phyloP scores from a whole-genome alignment of 306 rosid species.

The Quercus ilex region DNA sequence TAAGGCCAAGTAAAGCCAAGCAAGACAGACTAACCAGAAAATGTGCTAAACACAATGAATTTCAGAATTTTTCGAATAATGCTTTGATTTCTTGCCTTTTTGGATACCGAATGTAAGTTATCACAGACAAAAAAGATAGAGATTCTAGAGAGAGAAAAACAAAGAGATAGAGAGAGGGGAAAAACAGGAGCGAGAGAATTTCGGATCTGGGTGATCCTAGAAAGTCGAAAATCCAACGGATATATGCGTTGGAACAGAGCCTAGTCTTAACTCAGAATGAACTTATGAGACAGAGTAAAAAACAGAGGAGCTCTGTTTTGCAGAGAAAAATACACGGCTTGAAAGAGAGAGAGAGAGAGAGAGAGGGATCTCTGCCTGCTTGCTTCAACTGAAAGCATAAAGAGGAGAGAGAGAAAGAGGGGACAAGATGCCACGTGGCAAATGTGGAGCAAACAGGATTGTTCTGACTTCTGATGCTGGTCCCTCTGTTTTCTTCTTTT shows the following conservation, averaged over 20 bases:
- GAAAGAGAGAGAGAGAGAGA: neutral
- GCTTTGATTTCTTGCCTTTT: slow-evolving; percentile 7
- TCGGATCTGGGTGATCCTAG: slow-evolving; percentile 40
- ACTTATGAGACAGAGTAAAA: neutral
- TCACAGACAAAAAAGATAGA: slow-evolving; percentile 16
- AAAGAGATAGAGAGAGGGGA: slow-evolving; percentile 7
- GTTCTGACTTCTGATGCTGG: neutral
- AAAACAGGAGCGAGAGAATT: neutral
- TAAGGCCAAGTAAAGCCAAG: slow-evolving; percentile 18
- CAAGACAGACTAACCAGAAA: slow-evolving; percentile 6
- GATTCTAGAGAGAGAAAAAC: slow-evolving; percentile 21
- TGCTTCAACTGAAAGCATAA: neutral
- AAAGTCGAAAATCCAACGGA: slow-evolving; percentile 27
- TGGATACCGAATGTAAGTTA: slow-evolving; percentile 20
- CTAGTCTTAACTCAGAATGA: neutral
- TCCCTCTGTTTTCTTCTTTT: neutral
- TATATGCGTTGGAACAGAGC: neutral
- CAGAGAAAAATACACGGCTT: neutral
- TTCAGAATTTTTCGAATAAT: neutral
- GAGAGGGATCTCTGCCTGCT: neutral
- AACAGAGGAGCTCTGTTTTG: neutral
- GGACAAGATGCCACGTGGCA: neutral
- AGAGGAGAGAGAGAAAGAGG: neutral
- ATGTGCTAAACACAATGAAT: neutral
- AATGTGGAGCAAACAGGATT: neutral